These are phyloP conservation scores for Petunia secreta DNA, from an alignment of 257 asterid genomes.

Conservation along the genomic window DNA sequence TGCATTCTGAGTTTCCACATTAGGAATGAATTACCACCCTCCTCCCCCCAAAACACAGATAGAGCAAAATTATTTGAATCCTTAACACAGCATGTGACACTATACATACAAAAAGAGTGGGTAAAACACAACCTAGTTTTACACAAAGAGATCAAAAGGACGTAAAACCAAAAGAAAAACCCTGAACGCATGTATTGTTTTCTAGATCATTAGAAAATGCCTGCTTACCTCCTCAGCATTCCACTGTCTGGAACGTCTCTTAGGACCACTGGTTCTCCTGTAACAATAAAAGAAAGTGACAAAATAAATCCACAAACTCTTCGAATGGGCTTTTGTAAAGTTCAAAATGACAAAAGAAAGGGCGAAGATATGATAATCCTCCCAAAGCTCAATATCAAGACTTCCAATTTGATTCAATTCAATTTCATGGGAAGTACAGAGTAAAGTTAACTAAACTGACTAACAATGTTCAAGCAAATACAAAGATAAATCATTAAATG, in stretches of 20 bases:
- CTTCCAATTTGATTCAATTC: not conserved
- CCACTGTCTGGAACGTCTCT: slow-evolving; percentile 99
- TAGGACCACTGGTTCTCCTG: slow-evolving; percentile 97
- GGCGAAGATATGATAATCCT: not conserved
- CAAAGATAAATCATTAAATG: not conserved
- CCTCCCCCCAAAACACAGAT: not conserved
- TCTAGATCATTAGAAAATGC: slow-evolving; percentile 19
- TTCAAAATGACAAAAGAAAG: not conserved
- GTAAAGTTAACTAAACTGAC: slow-evolving; percentile 3
- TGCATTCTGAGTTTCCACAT: not conserved
- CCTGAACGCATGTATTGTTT: not conserved
- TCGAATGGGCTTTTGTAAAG: not conserved
- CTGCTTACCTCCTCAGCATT: slow-evolving; percentile 81
- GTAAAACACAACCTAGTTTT: not conserved
- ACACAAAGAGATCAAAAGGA: not conserved
- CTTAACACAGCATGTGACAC: not conserved
- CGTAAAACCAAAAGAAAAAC: slow-evolving; percentile 11
- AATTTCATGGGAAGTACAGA: not conserved
- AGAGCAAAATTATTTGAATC: slow-evolving; percentile 12
- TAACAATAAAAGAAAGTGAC: not conserved
- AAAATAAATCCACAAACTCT: not conserved
- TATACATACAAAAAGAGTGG: not conserved
- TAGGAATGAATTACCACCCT: not conserved
- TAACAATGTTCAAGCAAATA: not conserved
- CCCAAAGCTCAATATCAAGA: not conserved